These are phyloP conservation scores for Podaxis pistillaris DNA, from an alignment of 768 basidiomycete species.

Conservation along the genomic window DNA sequence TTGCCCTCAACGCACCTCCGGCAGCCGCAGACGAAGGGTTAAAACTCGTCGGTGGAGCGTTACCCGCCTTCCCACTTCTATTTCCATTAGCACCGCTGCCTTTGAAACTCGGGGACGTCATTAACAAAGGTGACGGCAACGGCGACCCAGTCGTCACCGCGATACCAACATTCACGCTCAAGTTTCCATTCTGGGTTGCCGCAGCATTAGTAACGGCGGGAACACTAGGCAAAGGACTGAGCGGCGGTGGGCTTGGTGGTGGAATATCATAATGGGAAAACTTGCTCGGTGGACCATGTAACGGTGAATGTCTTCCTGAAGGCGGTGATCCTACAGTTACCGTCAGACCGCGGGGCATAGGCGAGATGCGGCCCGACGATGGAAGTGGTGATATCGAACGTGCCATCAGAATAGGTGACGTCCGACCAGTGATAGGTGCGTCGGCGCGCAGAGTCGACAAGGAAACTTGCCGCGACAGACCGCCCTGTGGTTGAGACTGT, in stretches of 20 bases:
- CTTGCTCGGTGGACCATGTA: constrained; percentile 36
- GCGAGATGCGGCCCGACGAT: constrained; percentile 12
- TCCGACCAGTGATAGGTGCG: neutral
- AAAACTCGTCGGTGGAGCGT: constrained; percentile 3
- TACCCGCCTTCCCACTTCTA: neutral
- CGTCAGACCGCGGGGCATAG: constrained; percentile 12
- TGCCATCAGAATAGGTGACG: neutral
- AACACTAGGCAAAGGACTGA: constrained; percentile 40
- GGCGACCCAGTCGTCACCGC: constrained; percentile 12
- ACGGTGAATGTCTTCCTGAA: constrained; percentile 10
- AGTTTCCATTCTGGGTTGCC: constrained; percentile 2
- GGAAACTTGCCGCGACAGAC: neutral
- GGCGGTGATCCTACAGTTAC: constrained; percentile 8
- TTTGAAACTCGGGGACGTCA: constrained; percentile 1
- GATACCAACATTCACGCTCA: constrained; percentile 13
- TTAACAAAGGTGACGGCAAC: constrained; percentile 9
- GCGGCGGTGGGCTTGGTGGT: constrained; percentile 51
- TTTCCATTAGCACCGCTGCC: neutral
- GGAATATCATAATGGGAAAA: constrained; percentile 48
- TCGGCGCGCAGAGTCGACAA: constrained; percentile 1
- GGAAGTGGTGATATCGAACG: neutral
- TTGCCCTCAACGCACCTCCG: constrained; percentile 10
- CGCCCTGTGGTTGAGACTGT: neutral
- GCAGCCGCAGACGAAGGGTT: constrained; percentile 3
- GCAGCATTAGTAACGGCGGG: constrained; percentile 16